phyloP scores from a whole-genome alignment of 805 yeast genomes.

The baker's yeast (Saccharomyces cerevisiae) region DNA sequence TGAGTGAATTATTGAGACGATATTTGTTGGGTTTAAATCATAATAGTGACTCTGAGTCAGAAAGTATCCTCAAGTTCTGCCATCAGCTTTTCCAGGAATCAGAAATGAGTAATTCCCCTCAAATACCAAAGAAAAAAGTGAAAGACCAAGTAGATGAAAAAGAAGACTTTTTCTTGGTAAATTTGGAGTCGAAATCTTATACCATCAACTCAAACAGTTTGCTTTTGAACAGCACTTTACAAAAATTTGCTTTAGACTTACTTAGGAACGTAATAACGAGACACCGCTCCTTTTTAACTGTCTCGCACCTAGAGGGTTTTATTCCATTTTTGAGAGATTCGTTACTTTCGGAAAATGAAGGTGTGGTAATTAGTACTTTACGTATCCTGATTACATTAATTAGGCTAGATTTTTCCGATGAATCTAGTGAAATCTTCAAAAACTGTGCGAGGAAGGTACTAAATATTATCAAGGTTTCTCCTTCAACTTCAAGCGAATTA shows the following conservation, averaged over 20 bases:
- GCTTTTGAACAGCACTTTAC: conserved; percentile 52
- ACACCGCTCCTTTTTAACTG: conserved; percentile 51
- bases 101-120: conserved; percentile 20
- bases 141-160: conserved; percentile 32
- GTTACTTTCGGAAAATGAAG: conserved; percentile 61
- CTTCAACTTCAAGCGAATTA: conserved; percentile 68
- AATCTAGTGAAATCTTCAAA: conserved; percentile 40
- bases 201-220: conserved; percentile 49
- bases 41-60: conserved; percentile 51
- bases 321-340: conserved; percentile 61
- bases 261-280: conserved; percentile 62
- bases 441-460: conserved; percentile 53
- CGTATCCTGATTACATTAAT: conserved; percentile 53
- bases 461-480: conserved; percentile 61
- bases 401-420: conserved; percentile 52
- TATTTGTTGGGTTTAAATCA: conserved; percentile 70
- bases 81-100: conserved; percentile 62
- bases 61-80: conserved; percentile 60
- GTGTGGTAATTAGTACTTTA: conserved; percentile 61
- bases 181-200: conserved; percentile 51
- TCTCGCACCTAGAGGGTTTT: conserved; percentile 59
- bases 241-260: conserved; percentile 68
- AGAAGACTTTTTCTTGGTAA: conserved; percentile 67
- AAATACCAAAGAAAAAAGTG: conserved; percentile 11
- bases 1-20: conserved; percentile 72